phyloP scores from a whole-genome alignment of 2,329 filamentous ascomycete genomes.

The Fusarium udum region DNA sequence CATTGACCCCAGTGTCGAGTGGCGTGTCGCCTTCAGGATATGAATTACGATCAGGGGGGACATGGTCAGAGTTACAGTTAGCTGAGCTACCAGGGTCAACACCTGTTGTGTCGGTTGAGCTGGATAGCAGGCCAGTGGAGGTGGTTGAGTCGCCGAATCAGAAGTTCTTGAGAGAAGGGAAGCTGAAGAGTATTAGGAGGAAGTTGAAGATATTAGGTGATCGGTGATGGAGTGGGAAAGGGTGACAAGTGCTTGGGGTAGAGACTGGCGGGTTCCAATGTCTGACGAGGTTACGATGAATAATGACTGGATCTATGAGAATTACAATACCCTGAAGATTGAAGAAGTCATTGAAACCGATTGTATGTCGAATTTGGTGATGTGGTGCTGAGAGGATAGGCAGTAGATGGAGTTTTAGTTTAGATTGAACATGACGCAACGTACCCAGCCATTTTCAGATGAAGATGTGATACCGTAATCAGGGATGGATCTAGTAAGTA shows the following conservation, averaged over 20 bases:
- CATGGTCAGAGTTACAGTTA: neutral
- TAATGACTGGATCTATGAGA: neutral
- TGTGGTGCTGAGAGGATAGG: neutral
- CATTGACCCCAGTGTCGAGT: neutral
- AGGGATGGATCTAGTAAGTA: no score
- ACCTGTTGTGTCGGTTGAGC: neutral
- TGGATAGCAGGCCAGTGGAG: neutral
- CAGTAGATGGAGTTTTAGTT: neutral
- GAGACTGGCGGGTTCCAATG: neutral
- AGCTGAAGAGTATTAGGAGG: neutral
- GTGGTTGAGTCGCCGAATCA: neutral
- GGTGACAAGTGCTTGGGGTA: neutral
- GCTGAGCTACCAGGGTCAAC: neutral
- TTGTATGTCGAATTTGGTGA: neutral
- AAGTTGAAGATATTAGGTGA: neutral
- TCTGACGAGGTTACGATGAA: fast-evolving
- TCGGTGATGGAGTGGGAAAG: neutral
- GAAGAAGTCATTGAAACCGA: neutral
- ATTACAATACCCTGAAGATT: neutral
- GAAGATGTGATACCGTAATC: neutral
- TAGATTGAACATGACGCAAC: neutral
- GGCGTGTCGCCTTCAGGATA: neutral
- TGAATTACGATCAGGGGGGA: neutral
- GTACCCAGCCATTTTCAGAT: neutral
- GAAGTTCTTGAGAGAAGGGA: neutral